Conservation (phyloP, 2,329 filamentous ascomycete genomes). For the Madurella fahalii region DNA sequence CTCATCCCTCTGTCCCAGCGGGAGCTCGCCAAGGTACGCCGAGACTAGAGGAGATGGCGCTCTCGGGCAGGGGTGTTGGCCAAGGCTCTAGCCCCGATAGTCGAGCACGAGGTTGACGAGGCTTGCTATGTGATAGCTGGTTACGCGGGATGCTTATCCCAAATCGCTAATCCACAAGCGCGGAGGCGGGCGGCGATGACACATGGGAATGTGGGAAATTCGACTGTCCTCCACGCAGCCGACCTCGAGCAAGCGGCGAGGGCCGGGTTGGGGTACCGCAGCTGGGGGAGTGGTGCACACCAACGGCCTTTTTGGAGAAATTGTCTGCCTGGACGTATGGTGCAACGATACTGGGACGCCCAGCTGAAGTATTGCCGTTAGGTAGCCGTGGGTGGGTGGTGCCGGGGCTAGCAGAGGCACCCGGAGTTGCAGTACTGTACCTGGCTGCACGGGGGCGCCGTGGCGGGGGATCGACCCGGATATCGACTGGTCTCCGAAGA, state of each 20-base stretch:
- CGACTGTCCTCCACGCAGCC: constrained; percentile 3
- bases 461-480: too few species aligned
- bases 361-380: too few species aligned
- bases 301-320: not conserved
- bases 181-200: constrained; percentile 19
- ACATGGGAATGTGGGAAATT: constrained; percentile 18
- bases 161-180: constrained; percentile 10
- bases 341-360: not conserved
- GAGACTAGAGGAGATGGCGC: not conserved
- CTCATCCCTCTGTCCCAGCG: constrained; percentile 4
- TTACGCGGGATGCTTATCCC: constrained; percentile 14
- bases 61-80: constrained; percentile 1
- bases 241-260: constrained; percentile 13
- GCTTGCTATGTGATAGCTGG: not conserved
- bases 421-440: too few species aligned
- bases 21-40: not conserved
- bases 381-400: too few species aligned
- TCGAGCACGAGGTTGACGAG: constrained; percentile 9
- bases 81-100: constrained; percentile 6
- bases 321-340: not conserved
- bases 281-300: not conserved
- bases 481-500: too few species aligned
- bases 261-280: constrained; percentile 8
- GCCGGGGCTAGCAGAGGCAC: too few species aligned
- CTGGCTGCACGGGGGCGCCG: too few species aligned